These are phyloP conservation scores for Colletotrichum magnum DNA, from an alignment of 2,329 filamentous ascomycete species.

Conservation along the genomic window DNA sequence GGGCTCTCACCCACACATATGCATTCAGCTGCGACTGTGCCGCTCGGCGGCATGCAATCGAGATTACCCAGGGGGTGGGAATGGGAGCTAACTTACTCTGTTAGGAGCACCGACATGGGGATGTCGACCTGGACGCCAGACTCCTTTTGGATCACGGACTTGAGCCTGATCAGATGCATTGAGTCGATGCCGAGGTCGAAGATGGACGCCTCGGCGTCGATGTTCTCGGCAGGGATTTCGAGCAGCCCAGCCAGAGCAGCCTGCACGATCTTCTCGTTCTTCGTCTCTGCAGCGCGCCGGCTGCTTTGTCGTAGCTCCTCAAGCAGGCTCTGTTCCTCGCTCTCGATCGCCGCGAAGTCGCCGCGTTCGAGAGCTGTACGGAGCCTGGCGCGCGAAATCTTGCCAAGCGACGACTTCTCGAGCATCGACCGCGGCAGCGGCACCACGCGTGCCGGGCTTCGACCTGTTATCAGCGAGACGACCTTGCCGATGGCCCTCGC, in stretches of 20 bases:
- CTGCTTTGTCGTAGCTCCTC: constrained; percentile 40
- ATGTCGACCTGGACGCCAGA: constrained; percentile 46
- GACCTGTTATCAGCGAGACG: constrained; percentile 23
- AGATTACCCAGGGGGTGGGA: background rate
- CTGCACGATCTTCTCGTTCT: constrained; percentile 42
- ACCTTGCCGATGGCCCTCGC: constrained; percentile 29
- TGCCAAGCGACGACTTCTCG: constrained; percentile 42
- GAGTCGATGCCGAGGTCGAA: constrained; percentile 55
- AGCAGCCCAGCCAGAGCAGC: constrained; percentile 43
- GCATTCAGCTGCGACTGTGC: background rate
- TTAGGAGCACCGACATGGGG: constrained; percentile 54
- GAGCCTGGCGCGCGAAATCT: constrained; percentile 56
- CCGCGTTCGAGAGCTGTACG: constrained; percentile 51
- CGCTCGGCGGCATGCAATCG: background rate
- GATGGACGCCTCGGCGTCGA: constrained; percentile 46
- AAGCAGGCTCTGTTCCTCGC: constrained; percentile 33
- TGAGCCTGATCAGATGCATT: constrained; percentile 58
- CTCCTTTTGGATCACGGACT: constrained; percentile 50
- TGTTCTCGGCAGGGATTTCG: constrained; percentile 20
- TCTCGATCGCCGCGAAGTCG: constrained; percentile 43
- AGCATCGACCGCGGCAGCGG: constrained; percentile 23
- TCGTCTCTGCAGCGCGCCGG: constrained; percentile 42
- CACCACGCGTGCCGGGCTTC: constrained; percentile 27
- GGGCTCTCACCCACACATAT: background rate
- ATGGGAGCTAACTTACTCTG: constrained; percentile 45